Evolutionary conservation across 768 basidiomycete genomes (phyloP).

Genomic region (Megacollybia marginata): DNA sequence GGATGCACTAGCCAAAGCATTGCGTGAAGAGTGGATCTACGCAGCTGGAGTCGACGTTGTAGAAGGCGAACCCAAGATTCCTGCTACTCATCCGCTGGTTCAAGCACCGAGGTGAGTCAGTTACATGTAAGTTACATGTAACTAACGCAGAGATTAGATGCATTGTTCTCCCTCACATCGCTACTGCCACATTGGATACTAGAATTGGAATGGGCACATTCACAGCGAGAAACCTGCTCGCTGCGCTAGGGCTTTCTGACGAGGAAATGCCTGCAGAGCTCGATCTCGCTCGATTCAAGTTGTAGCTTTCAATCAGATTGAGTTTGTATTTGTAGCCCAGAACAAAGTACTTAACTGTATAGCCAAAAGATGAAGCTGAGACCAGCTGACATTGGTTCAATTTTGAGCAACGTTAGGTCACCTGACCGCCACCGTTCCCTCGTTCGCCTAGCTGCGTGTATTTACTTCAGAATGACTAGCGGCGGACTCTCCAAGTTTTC

Average conservation of each 20-base stretch:
- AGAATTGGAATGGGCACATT: conserved; percentile 74
- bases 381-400: no score
- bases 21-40: conserved; percentile 75
- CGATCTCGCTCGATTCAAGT: conserved; percentile 6
- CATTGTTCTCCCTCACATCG: conserved; percentile 84
- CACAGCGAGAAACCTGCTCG: conserved; percentile 62
- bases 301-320: no score
- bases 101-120: conserved; percentile 56
- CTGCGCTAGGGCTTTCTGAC: conserved; percentile 34
- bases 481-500: no score
- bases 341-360: no score
- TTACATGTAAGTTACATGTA: background rate
- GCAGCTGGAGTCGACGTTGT: conserved; percentile 93
- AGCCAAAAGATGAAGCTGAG: no score
- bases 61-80: conserved; percentile 81
- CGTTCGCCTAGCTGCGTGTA: no score
- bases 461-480: no score
- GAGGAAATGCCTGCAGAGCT: conserved; percentile 50
- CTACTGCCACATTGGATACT: conserved; percentile 82
- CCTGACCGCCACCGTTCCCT: no score
- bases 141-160: conserved; percentile 38
- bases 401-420: no score
- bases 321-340: no score
- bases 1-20: conserved; percentile 75
- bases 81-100: conserved; percentile 70